Percentiles rank a stretch among this genome's conserved stretches.
Evolutionary conservation across 2,329 filamentous ascomycete species (phyloP).

Genomic region (Claviceps citrina): DNA sequence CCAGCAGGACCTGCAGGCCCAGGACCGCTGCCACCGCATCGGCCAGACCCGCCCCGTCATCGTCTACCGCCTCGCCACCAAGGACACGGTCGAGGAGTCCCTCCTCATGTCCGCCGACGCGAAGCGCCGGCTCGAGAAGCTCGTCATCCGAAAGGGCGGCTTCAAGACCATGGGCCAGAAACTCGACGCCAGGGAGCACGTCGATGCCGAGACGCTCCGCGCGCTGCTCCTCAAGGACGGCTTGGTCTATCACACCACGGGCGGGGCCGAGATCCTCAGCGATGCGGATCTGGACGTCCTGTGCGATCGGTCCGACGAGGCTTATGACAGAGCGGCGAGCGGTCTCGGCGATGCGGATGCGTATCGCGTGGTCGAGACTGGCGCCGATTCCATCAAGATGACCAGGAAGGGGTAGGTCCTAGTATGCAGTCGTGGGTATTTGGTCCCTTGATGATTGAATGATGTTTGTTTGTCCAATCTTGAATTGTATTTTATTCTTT

Average conservation of each 20-base stretch:
- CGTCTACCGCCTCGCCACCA: slow-evolving; percentile 84
- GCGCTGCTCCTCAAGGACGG: slow-evolving; percentile 59
- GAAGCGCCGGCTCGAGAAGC: slow-evolving; percentile 80
- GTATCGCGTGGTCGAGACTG: slow-evolving; percentile 72
- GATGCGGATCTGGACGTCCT: slow-evolving; percentile 63
- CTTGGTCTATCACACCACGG: slow-evolving; percentile 41
- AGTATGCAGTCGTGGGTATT: no score
- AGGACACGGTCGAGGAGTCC: slow-evolving; percentile 80
- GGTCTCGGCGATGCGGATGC: slow-evolving; percentile 57
- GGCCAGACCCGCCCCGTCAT: slow-evolving; percentile 86
- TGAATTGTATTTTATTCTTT: no score
- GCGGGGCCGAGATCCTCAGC: slow-evolving; percentile 52
- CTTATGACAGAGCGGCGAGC: slow-evolving; percentile 57
- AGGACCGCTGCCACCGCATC: slow-evolving; percentile 88
- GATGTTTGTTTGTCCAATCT: no score
- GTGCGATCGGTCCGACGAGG: slow-evolving; percentile 55
- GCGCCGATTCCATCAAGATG: slow-evolving; percentile 34
- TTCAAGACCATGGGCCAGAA: slow-evolving; percentile 57
- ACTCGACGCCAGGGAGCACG: slow-evolving; percentile 33
- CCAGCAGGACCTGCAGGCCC: slow-evolving; percentile 89
- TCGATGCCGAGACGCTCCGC: slow-evolving; percentile 46
- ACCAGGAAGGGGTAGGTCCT: slow-evolving; percentile 12
- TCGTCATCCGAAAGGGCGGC: slow-evolving; percentile 88
- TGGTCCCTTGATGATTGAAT: no score
- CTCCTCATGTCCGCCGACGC: slow-evolving; percentile 77